Conservation (phyloP, 139 green algal species). For the Nannochloris sp. region DNA sequence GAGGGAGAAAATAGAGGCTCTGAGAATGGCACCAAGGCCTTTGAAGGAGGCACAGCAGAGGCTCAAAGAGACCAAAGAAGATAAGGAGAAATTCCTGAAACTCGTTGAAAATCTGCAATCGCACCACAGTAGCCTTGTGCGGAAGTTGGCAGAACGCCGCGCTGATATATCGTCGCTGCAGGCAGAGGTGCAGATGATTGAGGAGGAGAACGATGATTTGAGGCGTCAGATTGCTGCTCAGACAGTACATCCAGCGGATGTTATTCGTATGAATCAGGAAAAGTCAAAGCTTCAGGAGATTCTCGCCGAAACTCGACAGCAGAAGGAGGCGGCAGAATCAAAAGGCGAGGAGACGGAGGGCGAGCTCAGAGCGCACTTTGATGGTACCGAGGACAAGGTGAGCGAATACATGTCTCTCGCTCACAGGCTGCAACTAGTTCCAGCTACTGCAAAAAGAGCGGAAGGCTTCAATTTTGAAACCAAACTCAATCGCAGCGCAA, state of each 20-base stretch:
- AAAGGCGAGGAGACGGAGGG: constrained; percentile 55
- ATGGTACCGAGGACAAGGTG: constrained; percentile 39
- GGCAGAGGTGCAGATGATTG: constrained; percentile 26
- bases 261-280: constrained; percentile 71
- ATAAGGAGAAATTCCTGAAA: constrained; percentile 55
- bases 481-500: constrained; percentile 39
- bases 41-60: constrained; percentile 42
- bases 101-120: constrained; percentile 52
- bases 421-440: constrained; percentile 68
- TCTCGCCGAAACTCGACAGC: constrained; percentile 26
- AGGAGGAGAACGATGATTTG: constrained; percentile 47
- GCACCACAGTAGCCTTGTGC: constrained; percentile 39
- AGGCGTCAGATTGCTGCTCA: constrained; percentile 44
- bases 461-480: constrained; percentile 68
- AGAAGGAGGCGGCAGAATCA: constrained; percentile 56
- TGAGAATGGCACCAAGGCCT: constrained; percentile 47
- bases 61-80: constrained; percentile 25
- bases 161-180: constrained; percentile 38
- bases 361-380: constrained; percentile 30
- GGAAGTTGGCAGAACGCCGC: constrained; percentile 54
- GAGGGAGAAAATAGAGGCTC: constrained; percentile 30
- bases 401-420: constrained; percentile 57
- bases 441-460: constrained; percentile 71
- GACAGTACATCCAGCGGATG: constrained; percentile 57
- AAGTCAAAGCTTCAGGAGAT: constrained; percentile 56